Evolutionary conservation across 768 basidiomycete species (phyloP).

Genomic region (Serendipita indica): DNA sequence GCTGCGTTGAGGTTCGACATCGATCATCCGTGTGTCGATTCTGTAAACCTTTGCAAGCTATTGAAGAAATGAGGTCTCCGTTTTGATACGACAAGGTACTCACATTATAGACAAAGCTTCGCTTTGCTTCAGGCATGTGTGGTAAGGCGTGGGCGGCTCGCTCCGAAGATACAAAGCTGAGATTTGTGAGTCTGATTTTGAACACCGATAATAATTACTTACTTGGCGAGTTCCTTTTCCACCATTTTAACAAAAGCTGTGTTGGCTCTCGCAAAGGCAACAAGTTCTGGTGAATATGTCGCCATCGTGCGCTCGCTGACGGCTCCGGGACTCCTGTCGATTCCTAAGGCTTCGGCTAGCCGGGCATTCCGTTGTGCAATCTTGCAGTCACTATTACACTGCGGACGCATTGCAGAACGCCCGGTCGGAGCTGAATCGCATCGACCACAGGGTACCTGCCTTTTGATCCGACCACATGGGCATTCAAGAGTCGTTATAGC

Average conservation of each 20-base stretch:
- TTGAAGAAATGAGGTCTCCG: conserved; percentile 11
- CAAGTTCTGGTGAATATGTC: conserved; percentile 48
- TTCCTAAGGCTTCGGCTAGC: conserved; percentile 84
- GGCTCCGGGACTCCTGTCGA: conserved; percentile 31
- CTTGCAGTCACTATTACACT: conserved; percentile 73
- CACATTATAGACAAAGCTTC: conserved; percentile 73
- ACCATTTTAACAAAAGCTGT: conserved; percentile 53
- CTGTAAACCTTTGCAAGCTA: conserved; percentile 68
- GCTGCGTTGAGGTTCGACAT: conserved; percentile 82
- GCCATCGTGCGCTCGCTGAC: conserved; percentile 26
- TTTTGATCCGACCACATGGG: conserved; percentile 69
- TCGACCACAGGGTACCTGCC: conserved; percentile 58
- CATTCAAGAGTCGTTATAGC: conserved; percentile 54
- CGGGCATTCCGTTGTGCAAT: conserved; percentile 76
- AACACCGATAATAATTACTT: conserved; percentile 15
- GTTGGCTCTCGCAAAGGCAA: conserved; percentile 45
- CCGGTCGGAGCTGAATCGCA: conserved; percentile 29
- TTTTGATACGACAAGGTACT: conserved; percentile 19
- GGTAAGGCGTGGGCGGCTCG: conserved; percentile 61
- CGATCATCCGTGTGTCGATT: conserved; percentile 74
- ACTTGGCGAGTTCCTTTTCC: conserved; percentile 75
- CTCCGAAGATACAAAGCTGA: conserved; percentile 53
- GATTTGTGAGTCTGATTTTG: too few species aligned
- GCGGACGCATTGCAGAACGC: conserved; percentile 33
- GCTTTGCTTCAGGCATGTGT: conserved; percentile 60